These are phyloP conservation scores for Sporothrix inflata DNA, from an alignment of 2,329 filamentous ascomycete genomes.

Conservation along the genomic window DNA sequence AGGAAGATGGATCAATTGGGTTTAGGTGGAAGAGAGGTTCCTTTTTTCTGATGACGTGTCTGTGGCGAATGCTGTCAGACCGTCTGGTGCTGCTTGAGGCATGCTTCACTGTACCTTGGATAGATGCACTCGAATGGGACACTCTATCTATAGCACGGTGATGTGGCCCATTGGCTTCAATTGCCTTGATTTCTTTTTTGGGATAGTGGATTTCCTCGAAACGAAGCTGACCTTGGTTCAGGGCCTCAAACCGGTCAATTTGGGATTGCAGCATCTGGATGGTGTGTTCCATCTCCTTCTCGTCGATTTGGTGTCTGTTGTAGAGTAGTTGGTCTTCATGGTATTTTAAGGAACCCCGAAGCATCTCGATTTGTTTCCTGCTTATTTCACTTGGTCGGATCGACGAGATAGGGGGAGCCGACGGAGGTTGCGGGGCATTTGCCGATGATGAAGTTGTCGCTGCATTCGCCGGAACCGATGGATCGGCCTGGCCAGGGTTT, in stretches of 20 bases:
- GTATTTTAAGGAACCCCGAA: conserved; percentile 58
- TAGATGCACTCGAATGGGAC: conserved; percentile 1
- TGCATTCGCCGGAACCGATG: neutral
- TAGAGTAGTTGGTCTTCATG: conserved; percentile 62
- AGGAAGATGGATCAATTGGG: conserved; percentile 39
- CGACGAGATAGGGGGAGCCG: conserved; percentile 56
- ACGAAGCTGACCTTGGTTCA: conserved; percentile 49
- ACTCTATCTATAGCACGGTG: neutral
- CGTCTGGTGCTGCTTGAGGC: conserved; percentile 28
- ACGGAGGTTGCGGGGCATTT: conserved; percentile 37
- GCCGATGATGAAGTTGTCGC: conserved; percentile 19
- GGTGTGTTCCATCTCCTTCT: conserved; percentile 53
- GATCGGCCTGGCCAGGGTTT: neutral
- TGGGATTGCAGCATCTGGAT: conserved; percentile 47
- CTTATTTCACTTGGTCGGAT: conserved; percentile 65
- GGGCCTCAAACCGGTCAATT: conserved; percentile 51
- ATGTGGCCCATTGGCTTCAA: conserved; percentile 36
- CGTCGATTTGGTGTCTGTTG: conserved; percentile 66
- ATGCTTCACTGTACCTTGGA: conserved; percentile 24
- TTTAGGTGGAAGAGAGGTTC: conserved; percentile 36
- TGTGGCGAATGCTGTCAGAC: conserved; percentile 32
- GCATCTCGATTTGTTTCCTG: conserved; percentile 57
- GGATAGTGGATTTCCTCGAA: conserved; percentile 52
- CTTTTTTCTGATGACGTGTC: conserved; percentile 32
- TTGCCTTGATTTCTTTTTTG: conserved; percentile 35